A percentile compares a stretch with the other conserved stretches of the same genome.
phyloP scores from a whole-genome alignment of 768 basidiomycete species.

The Termitomyces sp. region DNA sequence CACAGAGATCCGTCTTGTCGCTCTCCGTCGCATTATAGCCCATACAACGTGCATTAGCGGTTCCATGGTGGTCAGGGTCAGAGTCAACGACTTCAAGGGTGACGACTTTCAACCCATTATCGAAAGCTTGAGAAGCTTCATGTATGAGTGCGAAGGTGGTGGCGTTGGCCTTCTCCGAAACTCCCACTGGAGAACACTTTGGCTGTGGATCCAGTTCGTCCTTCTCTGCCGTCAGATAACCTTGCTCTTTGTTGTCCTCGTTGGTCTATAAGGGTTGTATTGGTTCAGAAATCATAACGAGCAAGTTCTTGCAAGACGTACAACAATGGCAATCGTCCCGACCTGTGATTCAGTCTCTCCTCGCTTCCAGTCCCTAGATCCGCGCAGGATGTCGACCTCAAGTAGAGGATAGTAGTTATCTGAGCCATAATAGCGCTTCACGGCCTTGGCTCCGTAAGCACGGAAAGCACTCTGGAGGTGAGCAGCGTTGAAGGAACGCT shows the following conservation, averaged over 20 bases:
- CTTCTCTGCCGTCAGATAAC: slow-evolving; percentile 16
- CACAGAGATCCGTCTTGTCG: slow-evolving; percentile 1
- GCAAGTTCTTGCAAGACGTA: slow-evolving; percentile 25
- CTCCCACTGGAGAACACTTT: slow-evolving; percentile 38
- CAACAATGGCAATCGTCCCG: slow-evolving; percentile 50
- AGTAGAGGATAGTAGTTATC: too few relatives aligned
- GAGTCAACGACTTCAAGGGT: slow-evolving; percentile 26
- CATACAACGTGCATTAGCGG: slow-evolving; percentile 40
- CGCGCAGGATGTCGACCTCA: too few relatives aligned
- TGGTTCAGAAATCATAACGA: neutral
- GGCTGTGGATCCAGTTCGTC: neutral
- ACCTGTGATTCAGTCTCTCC: slow-evolving; percentile 17
- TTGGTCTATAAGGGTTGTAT: slow-evolving; percentile 1
- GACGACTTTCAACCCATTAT: slow-evolving; percentile 28
- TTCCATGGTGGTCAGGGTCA: slow-evolving; percentile 28
- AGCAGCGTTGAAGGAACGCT: slow-evolving; percentile 2
- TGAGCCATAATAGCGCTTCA: neutral
- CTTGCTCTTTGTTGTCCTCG: slow-evolving; percentile 10
- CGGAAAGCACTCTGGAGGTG: neutral
- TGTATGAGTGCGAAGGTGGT: slow-evolving; percentile 18
- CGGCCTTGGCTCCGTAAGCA: slow-evolving; percentile 2
- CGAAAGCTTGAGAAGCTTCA: slow-evolving; percentile 7
- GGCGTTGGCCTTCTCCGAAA: slow-evolving; percentile 42
- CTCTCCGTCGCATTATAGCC: slow-evolving; percentile 32
- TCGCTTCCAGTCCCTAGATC: neutral